These are phyloP conservation scores for Metschnikowia orientalis DNA, from an alignment of 805 yeast species.

Conservation along the genomic window DNA sequence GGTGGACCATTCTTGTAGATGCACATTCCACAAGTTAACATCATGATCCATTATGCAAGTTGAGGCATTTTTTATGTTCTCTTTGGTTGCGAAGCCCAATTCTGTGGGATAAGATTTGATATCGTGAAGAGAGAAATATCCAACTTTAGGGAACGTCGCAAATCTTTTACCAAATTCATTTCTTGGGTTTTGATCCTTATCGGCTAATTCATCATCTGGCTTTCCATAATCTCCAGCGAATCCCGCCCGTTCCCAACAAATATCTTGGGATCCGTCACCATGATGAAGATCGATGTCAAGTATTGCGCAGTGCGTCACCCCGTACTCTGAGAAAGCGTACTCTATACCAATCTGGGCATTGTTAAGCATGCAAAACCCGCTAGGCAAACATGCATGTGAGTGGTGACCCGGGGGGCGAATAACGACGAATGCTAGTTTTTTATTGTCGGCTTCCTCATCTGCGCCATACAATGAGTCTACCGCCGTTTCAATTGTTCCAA, in stretches of 20 bases:
- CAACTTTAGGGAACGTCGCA: slow-evolving; percentile 57
- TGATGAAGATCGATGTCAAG: slow-evolving; percentile 83
- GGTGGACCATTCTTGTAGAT: slow-evolving; percentile 58
- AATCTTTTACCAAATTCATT: slow-evolving; percentile 47
- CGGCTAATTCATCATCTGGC: slow-evolving; percentile 42
- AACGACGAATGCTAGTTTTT: slow-evolving; percentile 54
- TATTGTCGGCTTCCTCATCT: slow-evolving; percentile 21
- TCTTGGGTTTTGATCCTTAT: slow-evolving; percentile 27
- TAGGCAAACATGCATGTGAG: slow-evolving; percentile 76
- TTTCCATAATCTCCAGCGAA: slow-evolving; percentile 46
- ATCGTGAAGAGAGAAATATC: slow-evolving; percentile 81
- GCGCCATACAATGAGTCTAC: slow-evolving; percentile 44
- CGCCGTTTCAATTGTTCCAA: slow-evolving; percentile 72
- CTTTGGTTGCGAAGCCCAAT: slow-evolving; percentile 67
- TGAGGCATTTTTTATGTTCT: slow-evolving; percentile 68
- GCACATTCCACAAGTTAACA: slow-evolving; percentile 79
- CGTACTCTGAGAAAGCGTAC: slow-evolving; percentile 60
- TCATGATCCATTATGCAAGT: slow-evolving; percentile 77
- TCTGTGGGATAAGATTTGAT: slow-evolving; percentile 86
- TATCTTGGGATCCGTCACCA: slow-evolving; percentile 87
- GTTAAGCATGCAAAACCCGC: slow-evolving; percentile 78
- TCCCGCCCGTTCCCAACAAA: slow-evolving; percentile 76
- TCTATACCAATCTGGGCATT: slow-evolving; percentile 79
- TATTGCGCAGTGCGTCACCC: slow-evolving; percentile 75
- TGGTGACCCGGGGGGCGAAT: slow-evolving; percentile 87